Evolutionary conservation across 1,284 basidiomycete species (phyloP), one percentile per base, ranked within the genome.

Genomic region (Austroboletus novae-zelandiae): DNA sequence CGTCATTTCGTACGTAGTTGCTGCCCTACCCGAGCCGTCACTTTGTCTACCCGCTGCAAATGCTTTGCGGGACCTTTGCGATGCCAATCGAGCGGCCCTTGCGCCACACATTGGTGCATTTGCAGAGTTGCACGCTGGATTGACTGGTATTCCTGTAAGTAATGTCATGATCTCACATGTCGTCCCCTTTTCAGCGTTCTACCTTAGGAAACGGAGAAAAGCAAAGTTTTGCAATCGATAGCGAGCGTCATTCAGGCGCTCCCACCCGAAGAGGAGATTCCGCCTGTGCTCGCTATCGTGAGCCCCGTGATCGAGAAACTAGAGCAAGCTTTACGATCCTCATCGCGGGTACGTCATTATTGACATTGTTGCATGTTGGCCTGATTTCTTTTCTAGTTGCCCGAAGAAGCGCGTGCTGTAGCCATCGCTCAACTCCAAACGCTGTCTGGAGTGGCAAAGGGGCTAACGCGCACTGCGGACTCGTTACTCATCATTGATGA

Each of bases 201-300:
- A 25, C 11, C 41, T 31, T 36, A 91, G 86, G 88, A 92, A 54
- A 86, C 87, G 23, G 92, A 95, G 70, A 91, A 89, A 69, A 81
- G 84, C 56, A 95, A 94, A 69, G 89, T 95, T 1, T 73, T 95
- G 45, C 89, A 95, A 65, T 91, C 86, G 0, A 94, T 96, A 51
- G 84, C 91, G 2, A 94, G 90, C 53, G 91, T 96, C 2, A 89
- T 95, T 40, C 90, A 95, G 61, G 93, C 92, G 0, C 66, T 96
- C 45, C 83, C 87, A 0, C 84, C 90, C 0, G 71, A 73, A 18
- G 85, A 92, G 45, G 89, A 83, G 47, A 84, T 94, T 25, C 77
- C 83, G 1, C 87, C 91, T 0, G 76, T 94, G n/a, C 83, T 90
- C 67, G 84, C 83, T 4, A 88, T 94, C 50, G 78, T 91, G 7